phyloP scores from a whole-genome alignment of 2,329 filamentous ascomycete species.

The Amylocarpus encephaloides region DNA sequence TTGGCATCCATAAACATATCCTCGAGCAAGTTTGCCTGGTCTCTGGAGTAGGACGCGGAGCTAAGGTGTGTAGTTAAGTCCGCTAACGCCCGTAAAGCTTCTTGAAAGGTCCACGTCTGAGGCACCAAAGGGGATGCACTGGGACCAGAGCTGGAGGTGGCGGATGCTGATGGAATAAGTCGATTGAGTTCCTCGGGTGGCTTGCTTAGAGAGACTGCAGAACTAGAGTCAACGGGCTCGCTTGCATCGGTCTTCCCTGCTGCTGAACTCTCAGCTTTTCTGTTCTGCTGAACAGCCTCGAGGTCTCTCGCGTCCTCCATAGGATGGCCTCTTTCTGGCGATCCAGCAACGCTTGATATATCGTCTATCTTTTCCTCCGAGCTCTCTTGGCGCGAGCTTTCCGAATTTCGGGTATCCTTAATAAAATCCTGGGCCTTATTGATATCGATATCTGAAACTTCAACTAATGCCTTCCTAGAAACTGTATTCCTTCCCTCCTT shows the following conservation, averaged over 20 bases:
- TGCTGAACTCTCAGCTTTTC: background rate
- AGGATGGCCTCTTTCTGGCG: background rate
- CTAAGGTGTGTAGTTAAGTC: constrained; percentile 54
- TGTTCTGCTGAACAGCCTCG: constrained; percentile 5
- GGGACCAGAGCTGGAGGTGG: background rate
- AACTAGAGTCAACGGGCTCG: background rate
- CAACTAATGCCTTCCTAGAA: too few relatives aligned
- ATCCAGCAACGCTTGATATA: background rate
- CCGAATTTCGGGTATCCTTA: too few relatives aligned
- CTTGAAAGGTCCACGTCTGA: constrained; percentile 30
- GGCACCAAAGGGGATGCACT: background rate
- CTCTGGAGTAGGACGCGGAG: constrained; percentile 51
- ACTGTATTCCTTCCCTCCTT: too few relatives aligned
- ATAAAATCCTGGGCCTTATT: too few relatives aligned
- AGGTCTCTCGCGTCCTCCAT: constrained; percentile 8
- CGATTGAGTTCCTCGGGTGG: background rate
- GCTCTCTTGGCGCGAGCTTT: too few relatives aligned
- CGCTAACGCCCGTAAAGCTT: constrained; percentile 49
- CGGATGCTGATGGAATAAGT: background rate
- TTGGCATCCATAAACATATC: constrained; percentile 76
- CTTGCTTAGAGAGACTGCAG: background rate
- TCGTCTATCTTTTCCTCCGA: background rate
- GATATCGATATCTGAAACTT: too few relatives aligned
- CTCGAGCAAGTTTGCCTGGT: constrained; percentile 65
- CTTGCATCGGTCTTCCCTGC: background rate